Evolutionary conservation across 441 rosid genomes (phyloP), one percentile per base, ranked within the genome.

Genomic region (Euphorbia celastroides): DNA sequence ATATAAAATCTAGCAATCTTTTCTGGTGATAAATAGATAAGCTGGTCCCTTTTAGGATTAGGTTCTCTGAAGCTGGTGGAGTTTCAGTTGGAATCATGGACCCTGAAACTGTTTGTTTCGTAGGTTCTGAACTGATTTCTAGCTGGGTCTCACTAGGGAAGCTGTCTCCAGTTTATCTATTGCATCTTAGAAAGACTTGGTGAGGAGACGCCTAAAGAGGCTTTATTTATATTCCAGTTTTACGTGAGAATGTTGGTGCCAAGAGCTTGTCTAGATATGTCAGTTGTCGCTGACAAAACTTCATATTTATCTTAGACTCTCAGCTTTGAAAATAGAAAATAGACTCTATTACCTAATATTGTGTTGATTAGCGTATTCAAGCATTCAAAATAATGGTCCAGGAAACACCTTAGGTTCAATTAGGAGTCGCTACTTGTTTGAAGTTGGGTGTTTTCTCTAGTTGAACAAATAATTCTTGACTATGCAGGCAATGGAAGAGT

Each of bases 401-500:
- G 42, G 42, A 36, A 36, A 13, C 7, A 36, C 8, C 1, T 36
- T 7, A 36, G 42, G 42, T 38, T 46, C 63, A 42, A 10, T 25
- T 57, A 5, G 28, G 26, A 26, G 56, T 41, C 42, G 22, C 17
- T 20, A 27, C 41, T 8, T 66, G 22, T 28, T 41, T 44, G 55
- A 46, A 42, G 57, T 5, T 28, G 31, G 28, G 23, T 8, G 70
- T 34, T n/a, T 56, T 38, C 60, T 57, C 57, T 46, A 27, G 41
- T 57, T 44, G 51, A 69, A 28, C 48, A 71, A 62, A 12, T 63
- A 56, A 17, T 75, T 57, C 32, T 70, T 67, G 62, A 34, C 62
- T 65, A 65, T 80, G 63, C 77, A 89, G 96, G 96, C 72, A 84
- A 73, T 76, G 80, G 77, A 75, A 78, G 74, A 81, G 72, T 85